These are phyloP conservation scores for Aphanomyces stellatus DNA, from an alignment of 352 stramenopile species.

Conservation along the genomic window DNA sequence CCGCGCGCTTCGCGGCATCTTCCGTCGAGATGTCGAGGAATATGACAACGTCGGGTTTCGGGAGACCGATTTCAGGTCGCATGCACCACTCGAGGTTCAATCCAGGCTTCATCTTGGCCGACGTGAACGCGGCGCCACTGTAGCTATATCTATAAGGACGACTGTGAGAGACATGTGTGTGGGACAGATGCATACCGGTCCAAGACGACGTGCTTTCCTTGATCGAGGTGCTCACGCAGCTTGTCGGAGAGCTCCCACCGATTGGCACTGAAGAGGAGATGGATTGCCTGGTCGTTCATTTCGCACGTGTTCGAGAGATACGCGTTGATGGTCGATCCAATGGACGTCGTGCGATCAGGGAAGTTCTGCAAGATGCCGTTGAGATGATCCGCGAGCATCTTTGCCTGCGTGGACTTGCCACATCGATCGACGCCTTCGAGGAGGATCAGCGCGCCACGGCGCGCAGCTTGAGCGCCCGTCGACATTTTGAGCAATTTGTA, in stretches of 20 bases:
- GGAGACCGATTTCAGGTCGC: constrained; percentile 93
- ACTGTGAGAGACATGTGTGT: not conserved
- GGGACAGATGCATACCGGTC: constrained; percentile 84
- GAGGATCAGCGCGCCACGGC: constrained; percentile 95
- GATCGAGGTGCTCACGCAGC: constrained; percentile 54
- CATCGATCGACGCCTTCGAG: constrained; percentile 99
- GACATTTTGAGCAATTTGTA: too few relatives aligned
- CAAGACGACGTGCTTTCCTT: constrained; percentile 91
- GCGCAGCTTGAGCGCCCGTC: too few relatives aligned
- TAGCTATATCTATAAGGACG: constrained; percentile 58
- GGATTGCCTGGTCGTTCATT: constrained; percentile 96
- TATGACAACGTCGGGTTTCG: constrained; percentile 94
- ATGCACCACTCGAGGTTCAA: constrained; percentile 97
- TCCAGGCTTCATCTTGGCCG: constrained; percentile 82
- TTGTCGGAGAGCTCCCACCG: constrained; percentile 93
- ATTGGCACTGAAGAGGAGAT: constrained; percentile 99
- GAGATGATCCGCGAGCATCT: constrained; percentile 72
- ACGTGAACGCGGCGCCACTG: constrained; percentile 97
- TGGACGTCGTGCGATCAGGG: constrained; percentile 79
- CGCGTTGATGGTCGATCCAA: constrained; percentile 95
- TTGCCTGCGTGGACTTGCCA: constrained; percentile 99
- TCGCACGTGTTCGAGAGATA: constrained; percentile 88
- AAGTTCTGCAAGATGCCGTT: constrained; percentile 55
- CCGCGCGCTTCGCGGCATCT: constrained; percentile 79
- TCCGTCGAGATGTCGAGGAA: constrained; percentile 95